Base-by-base conservation (phyloP, 208 protist genomes). In the Acanthamoeba castellanii region DNA sequence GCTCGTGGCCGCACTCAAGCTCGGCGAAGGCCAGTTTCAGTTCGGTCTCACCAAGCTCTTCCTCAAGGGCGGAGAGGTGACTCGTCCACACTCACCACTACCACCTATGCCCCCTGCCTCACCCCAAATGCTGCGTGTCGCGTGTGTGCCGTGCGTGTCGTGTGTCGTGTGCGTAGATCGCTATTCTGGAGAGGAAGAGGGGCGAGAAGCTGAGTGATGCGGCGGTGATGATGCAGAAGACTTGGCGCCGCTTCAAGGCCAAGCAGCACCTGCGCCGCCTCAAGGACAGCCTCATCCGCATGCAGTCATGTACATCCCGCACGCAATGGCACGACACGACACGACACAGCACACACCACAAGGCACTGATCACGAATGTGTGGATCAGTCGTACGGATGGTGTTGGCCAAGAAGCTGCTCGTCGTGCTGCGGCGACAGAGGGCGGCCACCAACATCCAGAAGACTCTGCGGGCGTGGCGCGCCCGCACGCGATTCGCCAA, bases 21-120 rank as follows among this genome's bases (percentile, higher is more conserved):
- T 94, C 34, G 42, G 7, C 30, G 7, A 52, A 20, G 34, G 70
- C 8, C 42, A 82, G 25, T 94, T 61, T 27, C 89, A 94, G 68
- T 82, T 94, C 13, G 89, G 89, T 34, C 7, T 50, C 32, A 94
- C 89, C 32, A 94, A 82, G 89, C 68, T 94, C 66, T 94, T 94
- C 70, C 68, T 94, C 45, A 94, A 94, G 45, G 89, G 42, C n/a
- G 89, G 89, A 8, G 27, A 94, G 89, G 66, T 94, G 1, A 64
- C 66, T n/a, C n/a, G n/a, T n/a, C n/a, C n/a, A n/a, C n/a, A n/a
- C n/a, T n/a, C 25, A 82, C 52, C 11, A 11, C 11, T 18, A 57
- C 37, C 37, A 42, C 37, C 37, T n/a, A 42, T 3, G 3, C 37
- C 37, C 37, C 3, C 37, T 42, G 37, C 37, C 37, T 42, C 37